These are phyloP conservation scores for Beauveria sp. DNA, from an alignment of 2,329 filamentous ascomycete genomes.

Conservation along the genomic window DNA sequence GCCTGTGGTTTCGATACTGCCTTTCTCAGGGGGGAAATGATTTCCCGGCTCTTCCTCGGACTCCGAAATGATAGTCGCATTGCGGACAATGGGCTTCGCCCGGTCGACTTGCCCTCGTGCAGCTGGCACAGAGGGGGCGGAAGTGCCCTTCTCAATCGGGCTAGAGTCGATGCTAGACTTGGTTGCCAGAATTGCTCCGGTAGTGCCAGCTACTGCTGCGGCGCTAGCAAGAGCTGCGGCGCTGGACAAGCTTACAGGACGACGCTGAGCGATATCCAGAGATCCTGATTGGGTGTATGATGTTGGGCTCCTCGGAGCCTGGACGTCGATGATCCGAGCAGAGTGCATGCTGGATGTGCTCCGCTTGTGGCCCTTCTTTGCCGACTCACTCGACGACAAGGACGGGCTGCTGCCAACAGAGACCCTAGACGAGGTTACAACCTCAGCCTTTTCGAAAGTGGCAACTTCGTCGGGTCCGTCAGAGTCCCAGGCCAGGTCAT, in stretches of 20 bases:
- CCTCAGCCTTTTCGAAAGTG: constrained; percentile 48
- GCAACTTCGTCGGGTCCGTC: constrained; percentile 37
- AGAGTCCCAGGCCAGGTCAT: constrained; percentile 8
- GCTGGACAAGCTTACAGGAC: constrained; percentile 33
- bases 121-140: constrained; percentile 10
- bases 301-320: constrained; percentile 41
- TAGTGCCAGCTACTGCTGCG: constrained; percentile 8
- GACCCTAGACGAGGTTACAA: constrained; percentile 48
- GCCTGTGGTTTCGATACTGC: background rate
- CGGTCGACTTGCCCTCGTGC: constrained; percentile 8
- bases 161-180: constrained; percentile 28
- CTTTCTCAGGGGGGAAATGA: constrained; percentile 10
- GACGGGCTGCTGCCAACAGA: constrained; percentile 47
- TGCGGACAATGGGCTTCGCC: constrained; percentile 5
- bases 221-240: constrained; percentile 28
- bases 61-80: constrained; percentile 32
- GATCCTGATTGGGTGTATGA: constrained; percentile 41
- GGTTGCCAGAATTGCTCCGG: background rate
- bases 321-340: constrained; percentile 50
- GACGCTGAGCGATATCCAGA: constrained; percentile 36
- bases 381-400: constrained; percentile 40
- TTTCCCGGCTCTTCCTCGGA: constrained; percentile 31
- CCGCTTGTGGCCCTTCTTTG: constrained; percentile 29
- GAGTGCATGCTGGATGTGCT: constrained; percentile 44
- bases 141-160: constrained; percentile 27